Evolutionary conservation across 2,329 filamentous ascomycete genomes (phyloP), one percentile per base, ranked within the genome.

Genomic region (Rachicladosporium sp.): DNA sequence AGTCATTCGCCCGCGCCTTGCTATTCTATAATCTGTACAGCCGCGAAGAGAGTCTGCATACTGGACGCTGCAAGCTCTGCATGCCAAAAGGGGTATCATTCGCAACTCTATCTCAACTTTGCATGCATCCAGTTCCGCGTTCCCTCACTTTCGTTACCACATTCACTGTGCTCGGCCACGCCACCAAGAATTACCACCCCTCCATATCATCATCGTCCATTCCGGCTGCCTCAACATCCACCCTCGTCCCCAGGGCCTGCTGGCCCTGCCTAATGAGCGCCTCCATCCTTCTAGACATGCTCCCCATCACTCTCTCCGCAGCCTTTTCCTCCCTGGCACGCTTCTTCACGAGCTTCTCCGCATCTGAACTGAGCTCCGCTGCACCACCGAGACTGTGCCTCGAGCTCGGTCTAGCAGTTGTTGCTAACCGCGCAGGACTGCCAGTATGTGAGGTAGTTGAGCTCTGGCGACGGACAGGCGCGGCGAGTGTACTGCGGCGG

Each of bases 241-340:
- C 53, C 43, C 62, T 68, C 12, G 61, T 66, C 5, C 67, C 88
- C 12, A 98, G 63, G 1, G 91, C 91, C 59, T 91, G 82, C 50
- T 81, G 81, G 1, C 88, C 91, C 61, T 96, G 81, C 2, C 79
- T 72, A 39, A 98, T 93, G 82, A 98, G 86, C 29, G 80, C 82
- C 54, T 82, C 76, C 35, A 96, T 66, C 50, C 82, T 77, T 36
- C 76, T 71, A 56, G 91, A 93, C 61, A 96, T 78, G 19, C 80
- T 75, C 36, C 77, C 78, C 50, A 96, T 81, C 38, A 81, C 78
- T 33, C 79, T 76, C 50, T 96, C 87, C 6, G 83, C 74, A 50
- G 88, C 80, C 34, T 78, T 70, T 51, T 94, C 86, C 42, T 83
- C 82, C 37, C 76, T 74, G 15, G 78, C 69, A 48, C 80, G 74